Percentiles rank a stretch among this genome's conserved stretches.
phyloP scores from a whole-genome alignment of 371 early-diverging fungal species.

The Rhizomucor miehei region DNA sequence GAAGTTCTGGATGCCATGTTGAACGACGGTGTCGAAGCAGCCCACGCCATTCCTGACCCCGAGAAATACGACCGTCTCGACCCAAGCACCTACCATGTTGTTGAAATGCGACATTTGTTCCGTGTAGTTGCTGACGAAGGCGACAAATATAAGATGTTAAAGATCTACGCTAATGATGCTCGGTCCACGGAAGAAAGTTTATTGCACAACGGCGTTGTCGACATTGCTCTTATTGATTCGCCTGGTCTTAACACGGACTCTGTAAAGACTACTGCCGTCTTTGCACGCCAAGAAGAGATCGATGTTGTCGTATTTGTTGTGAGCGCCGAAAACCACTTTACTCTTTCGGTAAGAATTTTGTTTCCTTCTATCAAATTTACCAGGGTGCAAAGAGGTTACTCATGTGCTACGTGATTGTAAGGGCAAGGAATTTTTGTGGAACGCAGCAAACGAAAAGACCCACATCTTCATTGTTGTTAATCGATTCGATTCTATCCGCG shows the following conservation, averaged over 20 bases:
- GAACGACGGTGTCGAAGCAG: slow-evolving; percentile 83
- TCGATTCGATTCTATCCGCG: slow-evolving; percentile 91
- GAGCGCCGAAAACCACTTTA: slow-evolving; percentile 98
- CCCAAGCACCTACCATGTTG: slow-evolving; percentile 67
- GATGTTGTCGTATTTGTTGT: slow-evolving; percentile 98
- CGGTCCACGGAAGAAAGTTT: slow-evolving; percentile 64
- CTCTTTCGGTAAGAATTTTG: slow-evolving; percentile 74
- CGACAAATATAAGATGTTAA: slow-evolving; percentile 79
- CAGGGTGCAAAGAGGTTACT: slow-evolving; percentile 3
- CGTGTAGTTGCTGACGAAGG: slow-evolving; percentile 59
- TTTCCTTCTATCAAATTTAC: neutral
- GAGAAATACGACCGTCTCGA: slow-evolving; percentile 67
- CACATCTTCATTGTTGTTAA: slow-evolving; percentile 98
- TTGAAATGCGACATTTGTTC: slow-evolving; percentile 61
- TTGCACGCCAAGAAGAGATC: slow-evolving; percentile 97
- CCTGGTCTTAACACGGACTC: slow-evolving; percentile 98
- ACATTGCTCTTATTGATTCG: slow-evolving; percentile 95
- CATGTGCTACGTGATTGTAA: slow-evolving; percentile 19
- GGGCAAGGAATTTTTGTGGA: slow-evolving; percentile 94
- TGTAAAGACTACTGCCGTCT: slow-evolving; percentile 92
- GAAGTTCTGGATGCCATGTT: slow-evolving; percentile 89
- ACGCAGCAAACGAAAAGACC: slow-evolving; percentile 96
- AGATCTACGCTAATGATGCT: slow-evolving; percentile 83
- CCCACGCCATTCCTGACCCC: slow-evolving; percentile 81
- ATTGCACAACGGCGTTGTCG: slow-evolving; percentile 90